A percentile compares a stretch with the other conserved stretches of the same genome.
Evolutionary conservation across 2,329 filamentous ascomycete genomes (phyloP).

Genomic region (Microsporum canis): DNA sequence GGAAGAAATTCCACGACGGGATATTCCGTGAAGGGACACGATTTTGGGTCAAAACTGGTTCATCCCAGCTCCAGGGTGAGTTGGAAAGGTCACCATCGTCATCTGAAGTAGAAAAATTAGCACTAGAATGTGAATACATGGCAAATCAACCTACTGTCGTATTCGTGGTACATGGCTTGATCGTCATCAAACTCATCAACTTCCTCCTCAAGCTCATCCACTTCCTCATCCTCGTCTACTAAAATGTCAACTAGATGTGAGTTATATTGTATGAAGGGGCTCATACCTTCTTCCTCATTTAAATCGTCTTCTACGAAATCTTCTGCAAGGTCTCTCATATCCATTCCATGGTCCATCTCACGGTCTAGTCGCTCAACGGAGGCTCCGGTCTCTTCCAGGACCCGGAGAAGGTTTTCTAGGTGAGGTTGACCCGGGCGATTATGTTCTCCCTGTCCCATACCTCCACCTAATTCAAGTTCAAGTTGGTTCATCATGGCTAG

Average conservation of each 20-base stretch:
- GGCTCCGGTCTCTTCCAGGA: conserved; percentile 32
- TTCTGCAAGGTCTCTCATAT: conserved; percentile 39
- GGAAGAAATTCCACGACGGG: conserved; percentile 54
- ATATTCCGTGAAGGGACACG: conserved; percentile 47
- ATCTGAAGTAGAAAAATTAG: conserved; percentile 18
- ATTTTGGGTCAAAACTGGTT: conserved; percentile 39
- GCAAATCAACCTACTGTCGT: conserved; percentile 24
- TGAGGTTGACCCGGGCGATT: conserved; percentile 27
- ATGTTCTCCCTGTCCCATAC: conserved; percentile 31
- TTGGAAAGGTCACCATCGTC: conserved; percentile 24
- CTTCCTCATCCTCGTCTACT: conserved; percentile 48
- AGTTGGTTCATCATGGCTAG: conserved; percentile 36
- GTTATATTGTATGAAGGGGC: neutral
- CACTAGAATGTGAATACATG: conserved; percentile 16
- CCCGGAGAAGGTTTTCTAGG: conserved; percentile 38
- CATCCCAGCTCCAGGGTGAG: conserved; percentile 44
- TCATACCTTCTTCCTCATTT: conserved; percentile 44
- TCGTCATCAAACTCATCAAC: conserved; percentile 37
- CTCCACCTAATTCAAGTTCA: conserved; percentile 30
- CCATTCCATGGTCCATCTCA: conserved; percentile 33
- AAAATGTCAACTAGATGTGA: conserved; percentile 23
- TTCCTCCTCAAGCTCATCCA: conserved; percentile 25
- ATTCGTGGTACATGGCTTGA: conserved; percentile 31
- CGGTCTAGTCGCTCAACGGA: conserved; percentile 33
- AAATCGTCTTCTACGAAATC: conserved; percentile 42